Conservation (phyloP, 108 stramenopile species). For the Skeletonema costatum region DNA sequence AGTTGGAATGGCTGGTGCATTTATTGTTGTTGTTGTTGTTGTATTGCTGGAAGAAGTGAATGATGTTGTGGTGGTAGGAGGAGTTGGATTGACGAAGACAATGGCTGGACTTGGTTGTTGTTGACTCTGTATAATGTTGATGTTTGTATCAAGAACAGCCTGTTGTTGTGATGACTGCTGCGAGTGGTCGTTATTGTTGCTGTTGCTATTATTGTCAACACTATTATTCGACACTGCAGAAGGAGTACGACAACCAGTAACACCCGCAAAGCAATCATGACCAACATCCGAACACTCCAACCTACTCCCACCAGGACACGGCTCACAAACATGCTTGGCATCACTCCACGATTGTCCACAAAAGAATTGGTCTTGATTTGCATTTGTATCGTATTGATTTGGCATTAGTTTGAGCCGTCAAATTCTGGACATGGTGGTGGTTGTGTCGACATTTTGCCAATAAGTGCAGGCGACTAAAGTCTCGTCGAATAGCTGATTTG, state of each 20-base stretch:
- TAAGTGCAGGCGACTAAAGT: slow-evolving; percentile 8
- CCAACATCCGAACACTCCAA: slow-evolving; percentile 32
- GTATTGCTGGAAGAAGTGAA: background rate
- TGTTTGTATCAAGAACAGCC: background rate
- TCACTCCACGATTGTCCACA: slow-evolving; percentile 33
- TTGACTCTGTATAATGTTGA: background rate
- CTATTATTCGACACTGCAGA: background rate
- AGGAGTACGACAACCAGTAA: slow-evolving; percentile 29
- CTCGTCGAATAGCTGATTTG: slow-evolving; percentile 44
- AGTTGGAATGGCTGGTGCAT: background rate
- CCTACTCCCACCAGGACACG: slow-evolving; percentile 37
- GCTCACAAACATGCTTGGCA: slow-evolving; percentile 30
- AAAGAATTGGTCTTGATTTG: slow-evolving; percentile 33
- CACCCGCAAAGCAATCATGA: slow-evolving; percentile 43
- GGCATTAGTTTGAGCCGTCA: slow-evolving; percentile 31
- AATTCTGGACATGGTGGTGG: slow-evolving; percentile 23
- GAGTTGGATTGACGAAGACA: background rate
- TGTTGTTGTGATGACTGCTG: too few species aligned
- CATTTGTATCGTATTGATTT: slow-evolving; percentile 35
- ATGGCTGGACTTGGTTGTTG: background rate
- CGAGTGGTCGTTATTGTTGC: background rate
- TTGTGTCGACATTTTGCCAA: slow-evolving; percentile 33
- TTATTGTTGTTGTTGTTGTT: background rate
- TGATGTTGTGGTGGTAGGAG: background rate
- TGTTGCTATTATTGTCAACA: background rate